These are phyloP conservation scores for Trichocomaceae sp. DNA, from an alignment of 2,329 filamentous ascomycete genomes.

Conservation along the genomic window DNA sequence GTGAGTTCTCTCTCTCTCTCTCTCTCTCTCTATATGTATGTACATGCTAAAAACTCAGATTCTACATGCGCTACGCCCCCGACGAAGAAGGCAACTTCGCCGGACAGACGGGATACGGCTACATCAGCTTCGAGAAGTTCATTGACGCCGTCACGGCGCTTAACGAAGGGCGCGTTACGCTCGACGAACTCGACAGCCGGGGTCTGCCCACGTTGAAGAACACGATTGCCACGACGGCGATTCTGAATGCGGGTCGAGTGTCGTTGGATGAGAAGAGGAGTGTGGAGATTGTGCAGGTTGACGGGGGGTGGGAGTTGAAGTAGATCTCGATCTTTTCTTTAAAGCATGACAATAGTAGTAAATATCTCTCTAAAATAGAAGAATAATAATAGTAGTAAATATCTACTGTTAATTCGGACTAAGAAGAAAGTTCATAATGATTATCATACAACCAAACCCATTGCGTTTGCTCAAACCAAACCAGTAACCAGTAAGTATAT, in stretches of 20 bases:
- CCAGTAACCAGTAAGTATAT: background rate
- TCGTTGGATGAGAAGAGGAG: slow-evolving; percentile 77
- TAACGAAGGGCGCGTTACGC: slow-evolving; percentile 64
- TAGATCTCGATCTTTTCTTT: slow-evolving; percentile 23
- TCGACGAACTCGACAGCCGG: slow-evolving; percentile 71
- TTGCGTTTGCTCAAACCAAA: background rate
- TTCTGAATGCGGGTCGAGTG: slow-evolving; percentile 76
- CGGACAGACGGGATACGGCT: slow-evolving; percentile 86
- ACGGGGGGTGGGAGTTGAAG: slow-evolving; percentile 57
- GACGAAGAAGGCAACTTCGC: slow-evolving; percentile 93
- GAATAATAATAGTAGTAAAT: no score
- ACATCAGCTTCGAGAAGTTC: slow-evolving; percentile 93
- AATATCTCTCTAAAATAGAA: no score
- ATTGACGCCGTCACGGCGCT: slow-evolving; percentile 76
- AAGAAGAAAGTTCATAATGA: no score
- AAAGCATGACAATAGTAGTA: no score
- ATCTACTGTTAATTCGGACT: no score
- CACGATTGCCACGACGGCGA: slow-evolving; percentile 85
- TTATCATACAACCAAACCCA: no score
- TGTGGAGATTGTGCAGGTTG: slow-evolving; percentile 57
- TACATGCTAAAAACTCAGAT: slow-evolving; percentile 35
- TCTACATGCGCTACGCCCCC: slow-evolving; percentile 91
- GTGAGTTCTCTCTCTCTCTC: slow-evolving; percentile 42
- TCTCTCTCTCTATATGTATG: background rate
- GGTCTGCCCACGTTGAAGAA: slow-evolving; percentile 80